Percentiles rank a stretch among this genome's conserved stretches.
These are phyloP conservation scores for Eimeria acervulina DNA, from an alignment of 169 alveolate species.

Conservation along the genomic window DNA sequence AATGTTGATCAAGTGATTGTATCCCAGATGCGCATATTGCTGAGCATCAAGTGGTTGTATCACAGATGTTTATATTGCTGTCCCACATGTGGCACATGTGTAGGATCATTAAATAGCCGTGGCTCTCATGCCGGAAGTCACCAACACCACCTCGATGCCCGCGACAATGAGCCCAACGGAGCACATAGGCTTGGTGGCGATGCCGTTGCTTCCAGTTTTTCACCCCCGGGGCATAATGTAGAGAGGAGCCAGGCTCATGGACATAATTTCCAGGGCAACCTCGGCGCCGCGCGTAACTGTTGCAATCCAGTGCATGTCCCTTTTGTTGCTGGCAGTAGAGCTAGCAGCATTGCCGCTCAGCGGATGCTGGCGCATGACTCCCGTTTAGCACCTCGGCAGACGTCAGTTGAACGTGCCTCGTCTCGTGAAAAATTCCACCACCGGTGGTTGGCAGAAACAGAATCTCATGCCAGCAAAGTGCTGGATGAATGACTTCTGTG, in stretches of 20 bases:
- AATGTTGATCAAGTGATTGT: neutral
- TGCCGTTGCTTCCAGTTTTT: neutral
- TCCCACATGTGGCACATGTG: neutral
- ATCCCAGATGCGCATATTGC: too few relatives aligned
- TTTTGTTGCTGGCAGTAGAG: slow-evolving; percentile 58
- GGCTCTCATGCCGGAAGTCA: neutral
- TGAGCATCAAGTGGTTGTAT: too few relatives aligned
- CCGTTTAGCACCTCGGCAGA: slow-evolving; percentile 32
- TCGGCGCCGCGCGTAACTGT: neutral
- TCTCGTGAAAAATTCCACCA: neutral
- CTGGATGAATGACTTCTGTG: neutral
- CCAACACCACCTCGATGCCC: neutral
- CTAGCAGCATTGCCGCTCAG: slow-evolving; percentile 60
- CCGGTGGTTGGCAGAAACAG: neutral
- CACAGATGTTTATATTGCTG: neutral
- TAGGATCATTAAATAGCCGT: neutral
- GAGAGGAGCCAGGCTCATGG: neutral
- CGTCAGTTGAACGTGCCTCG: neutral
- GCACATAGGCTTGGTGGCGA: slow-evolving; percentile 18
- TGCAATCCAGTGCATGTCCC: slow-evolving; percentile 55
- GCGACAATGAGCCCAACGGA: slow-evolving; percentile 33
- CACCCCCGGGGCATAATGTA: neutral
- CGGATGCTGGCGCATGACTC: slow-evolving; percentile 64
- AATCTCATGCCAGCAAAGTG: neutral
- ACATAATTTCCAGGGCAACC: neutral